Percentiles rank a stretch among this genome's conserved stretches.
Evolutionary conservation across 2,329 filamentous ascomycete species (phyloP).

Genomic region (Monascus ruber): DNA sequence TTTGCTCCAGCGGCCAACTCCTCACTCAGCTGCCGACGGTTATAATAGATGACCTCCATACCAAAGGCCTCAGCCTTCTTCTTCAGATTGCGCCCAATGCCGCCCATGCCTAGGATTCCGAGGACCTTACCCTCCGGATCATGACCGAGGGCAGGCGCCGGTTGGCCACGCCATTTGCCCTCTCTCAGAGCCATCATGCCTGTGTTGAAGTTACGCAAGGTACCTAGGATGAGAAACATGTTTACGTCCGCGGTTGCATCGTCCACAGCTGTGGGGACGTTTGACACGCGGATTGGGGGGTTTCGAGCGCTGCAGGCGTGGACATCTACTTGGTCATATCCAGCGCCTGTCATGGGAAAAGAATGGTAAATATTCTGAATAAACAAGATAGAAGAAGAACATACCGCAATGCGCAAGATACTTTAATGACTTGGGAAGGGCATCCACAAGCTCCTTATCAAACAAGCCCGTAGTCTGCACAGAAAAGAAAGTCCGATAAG

Average conservation of each 20-base stretch:
- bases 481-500: conserved; percentile 62
- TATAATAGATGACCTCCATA: conserved; percentile 66
- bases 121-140: conserved; percentile 69
- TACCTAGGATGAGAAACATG: conserved; percentile 71
- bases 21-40: conserved; percentile 50
- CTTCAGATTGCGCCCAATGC: conserved; percentile 68
- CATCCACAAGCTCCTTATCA: conserved; percentile 57
- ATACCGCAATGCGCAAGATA: conserved; percentile 32
- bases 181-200: conserved; percentile 55
- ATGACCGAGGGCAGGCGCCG: conserved; percentile 50
- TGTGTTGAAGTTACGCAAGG: conserved; percentile 60
- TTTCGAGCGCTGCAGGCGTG: conserved; percentile 55
- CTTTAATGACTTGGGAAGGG: conserved; percentile 26
- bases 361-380: neutral
- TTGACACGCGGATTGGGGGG: conserved; percentile 56
- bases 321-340: conserved; percentile 75
- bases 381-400: conserved; percentile 1
- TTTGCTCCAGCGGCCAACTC: conserved; percentile 34
- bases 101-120: conserved; percentile 77
- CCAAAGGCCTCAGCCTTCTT: conserved; percentile 64
- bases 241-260: conserved; percentile 73
- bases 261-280: conserved; percentile 70
- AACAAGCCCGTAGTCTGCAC: conserved; percentile 54
- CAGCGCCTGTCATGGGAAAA: conserved; percentile 49
- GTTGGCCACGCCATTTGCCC: conserved; percentile 55